Base-by-base conservation (phyloP, 768 basidiomycete species). In the Mycena crocata region DNA sequence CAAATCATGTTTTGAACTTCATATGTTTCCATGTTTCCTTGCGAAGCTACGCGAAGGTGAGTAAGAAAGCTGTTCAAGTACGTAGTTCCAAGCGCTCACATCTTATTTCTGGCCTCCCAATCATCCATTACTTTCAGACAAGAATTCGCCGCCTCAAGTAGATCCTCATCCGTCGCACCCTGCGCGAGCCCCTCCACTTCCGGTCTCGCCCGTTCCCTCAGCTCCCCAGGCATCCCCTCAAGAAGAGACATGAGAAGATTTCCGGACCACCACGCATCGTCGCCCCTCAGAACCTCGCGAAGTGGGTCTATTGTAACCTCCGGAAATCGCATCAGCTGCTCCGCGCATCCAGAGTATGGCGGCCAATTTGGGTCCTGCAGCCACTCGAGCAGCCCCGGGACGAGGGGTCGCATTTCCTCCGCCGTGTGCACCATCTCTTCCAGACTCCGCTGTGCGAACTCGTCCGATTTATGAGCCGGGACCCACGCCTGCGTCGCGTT, bases 351-450 rank as follows among this genome's bases (percentile, higher is more conserved):
- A 1, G 14, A 2, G 5, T 2, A n/a, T 0, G 52, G 34, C n/a
- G 65, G 65, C 65, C 65, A 67, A 37, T 67, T 61, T 1, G 0
- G 0, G 32, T 67, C 65, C 45, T 61, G 40, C 28, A 67, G 37
- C 65, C 65, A 67, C 5, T 30, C 52, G 23, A 67, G 65, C 28
- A 67, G 23, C 9, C 45, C 59, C 1, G 23, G 21, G 5, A 67
- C 54, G 45, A 39, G 23, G 26, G 59, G 65, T 3, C 24, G 30
- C 65, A 67, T 67, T 31, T 61, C 65, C 14, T 60, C 65, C 23
- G 65, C 26, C 0, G 45, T 61, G 15, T 54, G 32, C 3, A 67
- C 40, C 0, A 63, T 24, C n/a, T 37, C 30, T 17, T 57, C 65
- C 35, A 67, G 59, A 30, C 44, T 67, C 8, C 59, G 59, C 5